Evolutionary conservation across 176 grass and related monocot genomes (phyloP).

Genomic region (Carex kokanica): DNA sequence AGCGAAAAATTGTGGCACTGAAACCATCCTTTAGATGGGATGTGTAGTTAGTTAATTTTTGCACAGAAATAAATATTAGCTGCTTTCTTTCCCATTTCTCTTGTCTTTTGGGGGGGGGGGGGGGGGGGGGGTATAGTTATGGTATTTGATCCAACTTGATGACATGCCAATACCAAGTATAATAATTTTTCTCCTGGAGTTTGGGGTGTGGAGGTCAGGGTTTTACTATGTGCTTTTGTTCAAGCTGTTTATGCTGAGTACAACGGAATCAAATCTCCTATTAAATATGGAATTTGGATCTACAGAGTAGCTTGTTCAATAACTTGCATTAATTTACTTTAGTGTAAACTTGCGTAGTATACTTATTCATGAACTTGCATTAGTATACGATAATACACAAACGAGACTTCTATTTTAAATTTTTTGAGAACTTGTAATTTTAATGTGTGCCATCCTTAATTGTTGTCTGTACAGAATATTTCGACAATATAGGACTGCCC

Average conservation of each 20-base stretch:
- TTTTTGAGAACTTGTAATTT: background rate
- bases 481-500: background rate
- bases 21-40: background rate
- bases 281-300: background rate
- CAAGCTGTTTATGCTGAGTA: background rate
- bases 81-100: background rate
- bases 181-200: background rate
- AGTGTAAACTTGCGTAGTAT: background rate
- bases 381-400: background rate
- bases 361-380: background rate
- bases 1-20: background rate
- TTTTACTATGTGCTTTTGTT: background rate
- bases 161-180: background rate
- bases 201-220: background rate
- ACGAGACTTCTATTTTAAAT: background rate
- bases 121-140: background rate
- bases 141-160: background rate
- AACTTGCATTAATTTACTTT: background rate
- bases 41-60: background rate
- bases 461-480: background rate
- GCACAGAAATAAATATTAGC: background rate
- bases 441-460: background rate
- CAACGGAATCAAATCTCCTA: background rate
- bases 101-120: background rate
- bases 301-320: background rate